Evolutionary conservation across 768 basidiomycete genomes (phyloP).

Genomic region (Boletus subparvulus): DNA sequence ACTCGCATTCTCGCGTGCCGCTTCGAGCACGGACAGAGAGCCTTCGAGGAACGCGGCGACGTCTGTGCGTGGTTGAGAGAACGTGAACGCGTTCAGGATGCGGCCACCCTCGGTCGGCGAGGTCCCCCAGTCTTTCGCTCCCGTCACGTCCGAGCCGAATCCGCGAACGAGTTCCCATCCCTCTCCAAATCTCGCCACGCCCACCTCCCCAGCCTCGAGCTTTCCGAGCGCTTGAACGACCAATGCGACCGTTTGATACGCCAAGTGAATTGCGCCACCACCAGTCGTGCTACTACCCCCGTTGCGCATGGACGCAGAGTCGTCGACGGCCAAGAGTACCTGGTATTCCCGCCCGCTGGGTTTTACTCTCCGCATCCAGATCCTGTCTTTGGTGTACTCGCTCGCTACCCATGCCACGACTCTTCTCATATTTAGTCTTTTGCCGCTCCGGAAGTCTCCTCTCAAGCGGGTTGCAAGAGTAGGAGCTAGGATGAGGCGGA

Average conservation of each 20-base stretch:
- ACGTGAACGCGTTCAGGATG: slow-evolving; percentile 82
- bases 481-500: slow-evolving; percentile 93
- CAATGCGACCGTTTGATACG: slow-evolving; percentile 89
- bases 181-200: slow-evolving; percentile 88
- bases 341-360: slow-evolving; percentile 96
- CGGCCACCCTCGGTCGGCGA: slow-evolving; percentile 29
- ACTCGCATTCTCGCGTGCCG: slow-evolving; percentile 67
- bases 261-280: slow-evolving; percentile 65
- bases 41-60: slow-evolving; percentile 79
- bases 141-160: slow-evolving; percentile 83
- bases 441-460: slow-evolving; percentile 97
- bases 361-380: slow-evolving; percentile 93
- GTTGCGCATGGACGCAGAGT: slow-evolving; percentile 86
- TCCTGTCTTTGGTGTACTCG: slow-evolving; percentile 99
- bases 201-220: slow-evolving; percentile 94
- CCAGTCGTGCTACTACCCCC: slow-evolving; percentile 8
- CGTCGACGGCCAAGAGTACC: slow-evolving; percentile 90
- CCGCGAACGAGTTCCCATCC: slow-evolving; percentile 84
- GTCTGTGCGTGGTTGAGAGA: slow-evolving; percentile 87
- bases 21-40: slow-evolving; percentile 70
- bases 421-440: slow-evolving; percentile 98
- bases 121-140: slow-evolving; percentile 48
- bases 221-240: slow-evolving; percentile 88
- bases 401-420: slow-evolving; percentile 97
- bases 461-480: slow-evolving; percentile 90